Evolutionary conservation across 139 green algal species (phyloP).

Genomic region (Zygnema circumcarinatum): DNA sequence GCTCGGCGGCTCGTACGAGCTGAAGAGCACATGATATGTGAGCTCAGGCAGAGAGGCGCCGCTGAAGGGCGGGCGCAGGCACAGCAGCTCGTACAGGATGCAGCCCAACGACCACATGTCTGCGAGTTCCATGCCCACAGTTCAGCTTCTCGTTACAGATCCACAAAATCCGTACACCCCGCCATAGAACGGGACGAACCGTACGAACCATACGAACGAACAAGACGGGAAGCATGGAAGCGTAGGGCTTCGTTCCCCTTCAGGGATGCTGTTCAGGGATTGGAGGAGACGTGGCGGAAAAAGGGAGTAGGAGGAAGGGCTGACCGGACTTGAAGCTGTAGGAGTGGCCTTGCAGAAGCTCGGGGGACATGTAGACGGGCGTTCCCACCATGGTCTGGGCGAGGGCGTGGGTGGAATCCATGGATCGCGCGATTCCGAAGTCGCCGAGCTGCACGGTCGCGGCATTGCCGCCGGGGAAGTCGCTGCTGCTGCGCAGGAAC

Average conservation of each 20-base stretch:
- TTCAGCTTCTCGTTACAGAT: neutral
- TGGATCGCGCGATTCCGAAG: conserved; percentile 47
- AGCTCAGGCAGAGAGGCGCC: conserved; percentile 30
- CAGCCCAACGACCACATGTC: conserved; percentile 47
- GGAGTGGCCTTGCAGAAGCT: conserved; percentile 75
- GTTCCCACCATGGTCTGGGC: conserved; percentile 72
- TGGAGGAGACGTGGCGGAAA: neutral
- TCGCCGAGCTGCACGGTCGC: conserved; percentile 50
- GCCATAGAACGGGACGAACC: too few relatives aligned
- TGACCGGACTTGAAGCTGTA: conserved; percentile 59
- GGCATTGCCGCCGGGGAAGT: conserved; percentile 24
- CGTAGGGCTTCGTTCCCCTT: too few relatives aligned
- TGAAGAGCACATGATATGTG: conserved; percentile 29
- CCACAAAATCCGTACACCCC: too few relatives aligned
- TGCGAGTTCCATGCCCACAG: conserved; percentile 17
- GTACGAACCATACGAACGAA: too few relatives aligned
- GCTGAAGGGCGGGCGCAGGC: conserved; percentile 22
- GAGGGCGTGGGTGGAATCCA: conserved; percentile 36
- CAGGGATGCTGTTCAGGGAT: too few relatives aligned
- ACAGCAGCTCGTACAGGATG: conserved; percentile 57
- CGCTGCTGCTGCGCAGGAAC: conserved; percentile 18
- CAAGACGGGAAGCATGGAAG: too few relatives aligned
- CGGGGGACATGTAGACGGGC: conserved; percentile 80
- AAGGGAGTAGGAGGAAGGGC: neutral
- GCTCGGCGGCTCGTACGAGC: conserved; percentile 8